phyloP scores from a whole-genome alignment of 164 flowering plant genomes.

The Liriodendron chinense region DNA sequence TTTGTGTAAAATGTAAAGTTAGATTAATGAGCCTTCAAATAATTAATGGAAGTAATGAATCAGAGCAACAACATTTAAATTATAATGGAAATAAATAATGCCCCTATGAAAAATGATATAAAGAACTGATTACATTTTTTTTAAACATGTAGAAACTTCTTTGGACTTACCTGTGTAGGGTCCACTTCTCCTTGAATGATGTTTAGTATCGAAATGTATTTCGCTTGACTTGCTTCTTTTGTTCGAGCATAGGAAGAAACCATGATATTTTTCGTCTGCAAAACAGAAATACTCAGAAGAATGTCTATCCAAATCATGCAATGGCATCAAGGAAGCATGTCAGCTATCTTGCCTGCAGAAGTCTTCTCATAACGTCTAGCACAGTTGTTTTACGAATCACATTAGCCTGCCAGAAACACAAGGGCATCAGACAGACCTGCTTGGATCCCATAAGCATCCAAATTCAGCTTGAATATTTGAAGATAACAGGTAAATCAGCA shows the following conservation, averaged over 20 bases:
- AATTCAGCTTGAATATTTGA: background rate
- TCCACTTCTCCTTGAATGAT: conserved; percentile 99
- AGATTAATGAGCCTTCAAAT: no score
- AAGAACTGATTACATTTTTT: no score
- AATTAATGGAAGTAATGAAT: no score
- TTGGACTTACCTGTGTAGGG: conserved; percentile 80
- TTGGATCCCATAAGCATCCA: background rate
- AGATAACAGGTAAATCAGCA: background rate
- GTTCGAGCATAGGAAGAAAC: conserved; percentile 97
- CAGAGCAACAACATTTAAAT: no score
- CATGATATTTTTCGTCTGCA: conserved; percentile 97
- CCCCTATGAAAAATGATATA: no score
- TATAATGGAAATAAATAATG: no score
- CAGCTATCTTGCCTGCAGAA: conserved; percentile 71
- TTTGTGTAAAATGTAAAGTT: no score
- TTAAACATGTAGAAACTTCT: background rate
- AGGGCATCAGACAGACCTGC: conserved; percentile 2
- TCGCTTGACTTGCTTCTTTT: conserved; percentile 97
- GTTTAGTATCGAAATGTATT: conserved; percentile 95
- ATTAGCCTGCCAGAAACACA: conserved; percentile 74
- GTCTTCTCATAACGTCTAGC: conserved; percentile 98
- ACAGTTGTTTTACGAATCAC: conserved; percentile 97
- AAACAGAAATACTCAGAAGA: conserved; percentile 22
- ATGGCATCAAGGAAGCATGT: background rate
- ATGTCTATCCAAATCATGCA: conserved; percentile 3